phyloP scores from a whole-genome alignment of 331 rosid genomes.

The Rosa hybrid region DNA sequence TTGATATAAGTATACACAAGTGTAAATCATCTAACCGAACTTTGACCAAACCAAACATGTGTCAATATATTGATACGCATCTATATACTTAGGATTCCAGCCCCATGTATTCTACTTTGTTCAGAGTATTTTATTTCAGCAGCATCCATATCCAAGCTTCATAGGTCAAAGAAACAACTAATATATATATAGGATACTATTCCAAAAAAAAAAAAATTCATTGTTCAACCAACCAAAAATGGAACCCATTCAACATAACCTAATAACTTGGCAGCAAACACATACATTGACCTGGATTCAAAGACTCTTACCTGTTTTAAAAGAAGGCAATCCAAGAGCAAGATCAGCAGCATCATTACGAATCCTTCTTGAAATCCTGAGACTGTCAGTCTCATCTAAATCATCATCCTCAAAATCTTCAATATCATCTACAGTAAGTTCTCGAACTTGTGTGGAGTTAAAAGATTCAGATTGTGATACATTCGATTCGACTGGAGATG shows the following conservation, averaged over 20 bases:
- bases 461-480: slow-evolving; percentile 80
- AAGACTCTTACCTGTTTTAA: slow-evolving; percentile 71
- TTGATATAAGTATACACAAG: not conserved
- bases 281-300: slow-evolving; percentile 19
- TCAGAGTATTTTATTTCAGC: not conserved
- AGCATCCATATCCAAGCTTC: not conserved
- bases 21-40: not conserved
- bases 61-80: not conserved
- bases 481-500: slow-evolving; percentile 53
- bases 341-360: slow-evolving; percentile 89
- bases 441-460: slow-evolving; percentile 70
- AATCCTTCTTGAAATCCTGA: slow-evolving; percentile 62
- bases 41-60: not conserved
- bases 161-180: not conserved
- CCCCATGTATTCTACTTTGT: not conserved
- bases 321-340: slow-evolving; percentile 75
- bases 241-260: not conserved
- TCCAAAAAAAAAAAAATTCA: not conserved
- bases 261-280: not conserved
- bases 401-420: slow-evolving; percentile 88
- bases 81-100: not conserved
- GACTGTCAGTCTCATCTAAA: slow-evolving; percentile 44
- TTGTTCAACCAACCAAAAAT: not conserved
- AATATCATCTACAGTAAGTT: slow-evolving; percentile 89
- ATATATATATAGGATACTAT: not conserved